Conservation (phyloP, 352 stramenopile genomes). For the Phytopythium aichiense region DNA sequence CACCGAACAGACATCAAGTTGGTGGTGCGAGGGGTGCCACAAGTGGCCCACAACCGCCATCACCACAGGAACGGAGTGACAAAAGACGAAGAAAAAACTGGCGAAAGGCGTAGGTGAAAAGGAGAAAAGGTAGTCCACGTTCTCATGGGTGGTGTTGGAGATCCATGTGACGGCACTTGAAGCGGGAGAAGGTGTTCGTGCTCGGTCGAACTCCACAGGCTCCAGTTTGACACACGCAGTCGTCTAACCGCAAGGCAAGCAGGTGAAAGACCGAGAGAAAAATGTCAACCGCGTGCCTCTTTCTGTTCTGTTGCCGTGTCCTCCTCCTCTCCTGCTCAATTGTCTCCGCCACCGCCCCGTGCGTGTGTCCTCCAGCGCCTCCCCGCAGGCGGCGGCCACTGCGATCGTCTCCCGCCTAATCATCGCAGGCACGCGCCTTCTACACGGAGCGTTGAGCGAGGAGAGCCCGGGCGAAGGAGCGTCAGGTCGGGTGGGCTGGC, state of each 20-base stretch:
- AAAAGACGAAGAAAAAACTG: not conserved
- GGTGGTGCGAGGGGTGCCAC: slow-evolving; percentile 1
- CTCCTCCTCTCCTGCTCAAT: not conserved
- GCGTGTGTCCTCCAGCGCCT: not conserved
- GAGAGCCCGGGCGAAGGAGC: not conserved
- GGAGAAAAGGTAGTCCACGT: not conserved
- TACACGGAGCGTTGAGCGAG: slow-evolving; percentile 2
- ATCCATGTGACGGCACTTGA: no score
- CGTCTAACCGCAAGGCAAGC: not conserved
- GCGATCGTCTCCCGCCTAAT: slow-evolving; percentile 2
- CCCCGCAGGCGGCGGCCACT: slow-evolving; percentile 1
- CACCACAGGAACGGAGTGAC: slow-evolving; percentile 8
- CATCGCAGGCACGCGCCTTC: slow-evolving; percentile 1
- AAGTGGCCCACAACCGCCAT: no score
- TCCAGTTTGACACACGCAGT: not conserved
- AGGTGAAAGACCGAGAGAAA: not conserved
- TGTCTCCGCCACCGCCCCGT: not conserved
- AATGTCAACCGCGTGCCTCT: slow-evolving; percentile 9
- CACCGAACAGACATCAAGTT: not conserved
- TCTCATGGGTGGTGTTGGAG: not conserved
- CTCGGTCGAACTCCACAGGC: no score
- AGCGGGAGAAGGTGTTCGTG: no score
- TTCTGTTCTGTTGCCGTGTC: slow-evolving; percentile 1
- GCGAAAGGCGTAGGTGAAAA: not conserved
- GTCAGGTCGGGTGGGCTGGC: not conserved